Base-by-base conservation (phyloP, 2,329 filamentous ascomycete species). In the Exophiala aquamarina region DNA sequence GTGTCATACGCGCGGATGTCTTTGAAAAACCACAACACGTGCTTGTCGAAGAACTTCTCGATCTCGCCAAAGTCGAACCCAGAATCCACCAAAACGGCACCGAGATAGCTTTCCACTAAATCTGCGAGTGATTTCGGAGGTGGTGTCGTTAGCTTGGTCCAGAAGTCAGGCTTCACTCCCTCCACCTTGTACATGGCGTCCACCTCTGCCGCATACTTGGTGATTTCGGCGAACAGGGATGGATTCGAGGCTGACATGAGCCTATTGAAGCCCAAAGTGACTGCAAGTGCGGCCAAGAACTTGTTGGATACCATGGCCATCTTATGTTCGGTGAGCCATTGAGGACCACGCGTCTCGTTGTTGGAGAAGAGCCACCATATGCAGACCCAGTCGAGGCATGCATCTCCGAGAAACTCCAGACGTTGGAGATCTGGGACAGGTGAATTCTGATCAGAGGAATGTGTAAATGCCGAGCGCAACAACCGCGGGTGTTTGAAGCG, bases 301-400 rank as follows among this genome's bases (percentile, higher is more conserved):
- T 91, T 90, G 70, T 98, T 98, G 43, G 89, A 93, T 0, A 93
- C 91, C 88, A 98, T 96, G n/a, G 91, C 89, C 84, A 94, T 96
- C 70, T 97, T 97, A 75, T 97, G 92, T 68, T 97, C 93, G 0
- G 93, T 97, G 49, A 98, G 75, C 92, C 92, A 97, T 64, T 97
- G 91, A 0, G 93, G 92, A 61, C 95, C 90, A 48, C 86, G 87
- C 41, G 81, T 73, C 0, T 90, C 89, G 58, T 87, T 89, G 3
- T 74, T 76, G 57, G 83, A 77, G 69, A 89, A 97, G 3, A 98
- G 76, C 59, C 88, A 83, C 58, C 91, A 86, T 44, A 97, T 84
- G 59, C 86, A 89, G 9, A 77, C 86, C 81, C 92, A 87, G 63
- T 96, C 91, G 1, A 95, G 81, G 2, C 97, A 75, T 0, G 92